Base-by-base conservation (phyloP, 495 filamentous ascomycete genomes). In the Aspergillus coremiiformis region DNA sequence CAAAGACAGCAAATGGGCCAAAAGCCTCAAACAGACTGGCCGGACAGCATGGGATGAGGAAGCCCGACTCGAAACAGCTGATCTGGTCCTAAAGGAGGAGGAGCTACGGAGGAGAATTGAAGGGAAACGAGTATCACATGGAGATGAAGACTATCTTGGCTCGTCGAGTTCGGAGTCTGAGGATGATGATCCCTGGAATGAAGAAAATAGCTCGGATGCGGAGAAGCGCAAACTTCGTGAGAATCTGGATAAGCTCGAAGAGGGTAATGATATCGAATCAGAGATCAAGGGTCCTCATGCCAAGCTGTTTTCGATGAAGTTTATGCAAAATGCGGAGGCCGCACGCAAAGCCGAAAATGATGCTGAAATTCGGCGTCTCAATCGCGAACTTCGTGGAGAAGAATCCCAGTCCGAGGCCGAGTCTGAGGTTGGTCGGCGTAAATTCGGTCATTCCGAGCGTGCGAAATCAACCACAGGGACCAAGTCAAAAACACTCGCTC, bases 1-100 rank as follows among this genome's bases (percentile, higher is more conserved):
- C 68, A 78, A 83, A 48, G 88, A 95, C 30, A 96, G 90, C 71
- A 95, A 88, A 59, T 98, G 92, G 90, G 91, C 92, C 10, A 96
- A 95, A 73, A 82, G 82, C 47, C 73, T 90, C 54, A 93, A 91
- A 62, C 79, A 87, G 52, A 86, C 79, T 39, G 85, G 86, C 7
- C 81, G 87, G 37, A 83, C 82, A 15, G 81, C 82, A 5, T 93
- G 89, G 89, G 87, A 94, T 57, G 87, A 89, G 33, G 84, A 92
- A 58, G 88, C 86, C 32, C 80, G 85, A 37, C 71, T 81, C 42
- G 86, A 85, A 27, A 78, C 95, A 26, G 78, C 77, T 2, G 92
- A 96, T 55, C 84, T 91, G 78, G 89, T 92, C 0, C 76, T 84
- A 56, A 78, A 84, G 57, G 87, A 91, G 53, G 90, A 97, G 47